Evolutionary conservation across 805 yeast genomes (phyloP).

Genomic region (Limtongozyma cylindracea): DNA sequence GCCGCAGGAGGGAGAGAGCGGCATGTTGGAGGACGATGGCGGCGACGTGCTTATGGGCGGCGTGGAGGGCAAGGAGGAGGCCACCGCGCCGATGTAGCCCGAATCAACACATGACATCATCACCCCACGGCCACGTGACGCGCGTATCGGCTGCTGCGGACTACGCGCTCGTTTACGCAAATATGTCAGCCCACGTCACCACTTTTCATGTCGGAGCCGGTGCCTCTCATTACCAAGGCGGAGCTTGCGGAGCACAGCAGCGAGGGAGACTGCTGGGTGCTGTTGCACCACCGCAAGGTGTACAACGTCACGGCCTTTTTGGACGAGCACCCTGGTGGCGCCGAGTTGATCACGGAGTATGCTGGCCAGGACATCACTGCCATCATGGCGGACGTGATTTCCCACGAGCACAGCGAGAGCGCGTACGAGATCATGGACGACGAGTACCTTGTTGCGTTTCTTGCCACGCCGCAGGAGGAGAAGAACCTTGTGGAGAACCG

Average conservation of each 20-base stretch:
- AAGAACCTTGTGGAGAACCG: conserved; percentile 37
- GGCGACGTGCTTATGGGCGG: too few relatives aligned
- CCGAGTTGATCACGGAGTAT: conserved; percentile 17
- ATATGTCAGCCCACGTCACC: too few relatives aligned
- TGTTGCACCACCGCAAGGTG: conserved; percentile 53
- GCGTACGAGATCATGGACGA: conserved; percentile 79
- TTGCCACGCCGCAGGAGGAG: conserved; percentile 67
- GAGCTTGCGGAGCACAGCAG: conserved; percentile 28
- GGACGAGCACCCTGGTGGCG: conserved; percentile 13
- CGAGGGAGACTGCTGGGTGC: conserved; percentile 49
- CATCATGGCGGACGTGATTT: conserved; percentile 43
- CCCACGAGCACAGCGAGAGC: conserved; percentile 63
- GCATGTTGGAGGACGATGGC: too few relatives aligned
- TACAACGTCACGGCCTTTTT: conserved; percentile 54
- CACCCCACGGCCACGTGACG: too few relatives aligned
- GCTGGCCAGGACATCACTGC: conserved; percentile 25
- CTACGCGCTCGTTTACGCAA: too few relatives aligned
- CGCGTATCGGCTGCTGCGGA: too few relatives aligned
- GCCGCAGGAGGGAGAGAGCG: too few relatives aligned
- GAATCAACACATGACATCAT: too few relatives aligned
- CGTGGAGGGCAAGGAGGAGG: too few relatives aligned
- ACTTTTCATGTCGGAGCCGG: conserved; percentile 3
- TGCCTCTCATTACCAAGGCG: conserved; percentile 34
- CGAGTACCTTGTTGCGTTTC: conserved; percentile 50
- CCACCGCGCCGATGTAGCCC: too few relatives aligned